A percentile compares a stretch with the other conserved stretches of the same genome.
phyloP scores from a whole-genome alignment of 441 rosid genomes.

The Erodium texanum region DNA sequence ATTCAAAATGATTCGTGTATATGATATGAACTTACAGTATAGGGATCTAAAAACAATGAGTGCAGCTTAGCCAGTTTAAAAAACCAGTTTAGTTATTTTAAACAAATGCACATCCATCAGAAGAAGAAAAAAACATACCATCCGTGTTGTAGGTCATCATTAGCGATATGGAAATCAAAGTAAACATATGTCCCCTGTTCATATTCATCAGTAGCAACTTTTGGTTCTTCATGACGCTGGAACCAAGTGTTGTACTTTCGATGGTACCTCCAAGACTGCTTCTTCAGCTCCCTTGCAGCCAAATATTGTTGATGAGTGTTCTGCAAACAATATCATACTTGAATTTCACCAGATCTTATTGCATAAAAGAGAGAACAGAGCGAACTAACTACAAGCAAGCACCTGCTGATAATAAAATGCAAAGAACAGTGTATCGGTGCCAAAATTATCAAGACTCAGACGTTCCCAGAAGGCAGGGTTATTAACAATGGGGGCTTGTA shows the following conservation, averaged over 20 bases:
- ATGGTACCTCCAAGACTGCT: conserved; percentile 99
- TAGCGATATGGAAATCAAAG: conserved; percentile 84
- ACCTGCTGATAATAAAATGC: conserved; percentile 98
- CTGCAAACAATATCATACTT: conserved; percentile 35
- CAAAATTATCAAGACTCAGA: conserved; percentile 45
- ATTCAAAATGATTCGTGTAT: background rate
- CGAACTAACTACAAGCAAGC: conserved; percentile 4
- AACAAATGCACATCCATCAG: background rate
- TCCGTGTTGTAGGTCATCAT: conserved; percentile 76
- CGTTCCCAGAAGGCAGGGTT: conserved; percentile 93
- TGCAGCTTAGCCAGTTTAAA: background rate
- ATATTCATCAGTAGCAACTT: conserved; percentile 83
- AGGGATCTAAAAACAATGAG: background rate
- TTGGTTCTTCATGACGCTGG: conserved; percentile 93
- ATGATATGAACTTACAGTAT: background rate
- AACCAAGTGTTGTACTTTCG: conserved; percentile 97
- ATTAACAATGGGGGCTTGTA: conserved; percentile 77
- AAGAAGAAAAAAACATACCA: conserved; percentile 50
- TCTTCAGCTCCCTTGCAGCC: conserved; percentile 96
- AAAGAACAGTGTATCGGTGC: conserved; percentile 89
- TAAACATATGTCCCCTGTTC: conserved; percentile 95
- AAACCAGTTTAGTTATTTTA: too few species aligned
- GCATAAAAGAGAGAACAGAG: conserved; percentile 6
- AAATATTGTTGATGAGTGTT: conserved; percentile 90
- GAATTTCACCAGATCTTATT: conserved; percentile 6